Percentiles rank a stretch among this genome's conserved stretches.
These are phyloP conservation scores for Shiraia sp. DNA, from an alignment of 2,329 filamentous ascomycete species.

Conservation along the genomic window DNA sequence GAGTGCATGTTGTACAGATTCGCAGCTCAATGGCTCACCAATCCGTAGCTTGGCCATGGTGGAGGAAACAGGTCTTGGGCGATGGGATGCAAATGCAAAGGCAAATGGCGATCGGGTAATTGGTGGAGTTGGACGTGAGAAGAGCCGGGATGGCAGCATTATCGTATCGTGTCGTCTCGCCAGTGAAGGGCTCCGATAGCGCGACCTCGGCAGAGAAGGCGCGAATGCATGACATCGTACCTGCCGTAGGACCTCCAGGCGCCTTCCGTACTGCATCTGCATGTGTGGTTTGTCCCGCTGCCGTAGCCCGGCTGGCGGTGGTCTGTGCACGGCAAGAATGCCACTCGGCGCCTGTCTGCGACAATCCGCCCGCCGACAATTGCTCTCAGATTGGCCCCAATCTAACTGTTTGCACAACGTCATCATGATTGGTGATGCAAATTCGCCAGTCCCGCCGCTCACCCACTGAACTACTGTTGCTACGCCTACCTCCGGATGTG, in stretches of 20 bases:
- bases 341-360: too few species aligned
- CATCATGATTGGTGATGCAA: slow-evolving; percentile 16
- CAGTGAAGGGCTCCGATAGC: slow-evolving; percentile 5
- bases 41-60: slow-evolving; percentile 38
- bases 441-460: background rate
- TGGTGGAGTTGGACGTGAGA: slow-evolving; percentile 11
- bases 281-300: slow-evolving; percentile 2
- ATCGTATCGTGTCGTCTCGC: too few species aligned
- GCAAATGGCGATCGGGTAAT: background rate
- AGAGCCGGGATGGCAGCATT: slow-evolving; percentile 17
- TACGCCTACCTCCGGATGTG: slow-evolving; percentile 6
- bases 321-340: too few species aligned
- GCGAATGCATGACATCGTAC: slow-evolving; percentile 10
- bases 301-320: slow-evolving; percentile 6
- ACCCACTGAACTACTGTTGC: slow-evolving; percentile 3
- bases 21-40: slow-evolving; percentile 27
- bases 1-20: slow-evolving; percentile 21
- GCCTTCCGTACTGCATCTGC: slow-evolving; percentile 8
- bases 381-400: slow-evolving; percentile 20
- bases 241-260: slow-evolving; percentile 8
- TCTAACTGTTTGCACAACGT: slow-evolving; percentile 13
- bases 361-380: too few species aligned
- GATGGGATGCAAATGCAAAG: background rate
- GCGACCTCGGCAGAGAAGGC: slow-evolving; percentile 17
- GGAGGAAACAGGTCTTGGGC: slow-evolving; percentile 11